Percentiles rank a stretch among this genome's conserved stretches.
These are phyloP conservation scores for Sechiopsis laciniata DNA, from an alignment of 306 rosid genomes.

Conservation along the genomic window DNA sequence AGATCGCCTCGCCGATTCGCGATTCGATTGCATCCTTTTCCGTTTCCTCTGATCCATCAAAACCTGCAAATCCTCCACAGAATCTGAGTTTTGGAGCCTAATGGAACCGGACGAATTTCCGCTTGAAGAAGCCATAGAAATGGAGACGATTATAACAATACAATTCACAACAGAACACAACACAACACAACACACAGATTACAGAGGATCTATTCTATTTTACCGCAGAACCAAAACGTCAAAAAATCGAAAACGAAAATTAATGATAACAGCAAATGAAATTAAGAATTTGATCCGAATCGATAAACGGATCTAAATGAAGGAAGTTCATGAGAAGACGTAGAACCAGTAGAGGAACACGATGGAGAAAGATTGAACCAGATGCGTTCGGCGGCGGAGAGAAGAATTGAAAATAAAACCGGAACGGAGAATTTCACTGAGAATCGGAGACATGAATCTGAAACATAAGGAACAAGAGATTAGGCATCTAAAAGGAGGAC, in stretches of 20 bases:
- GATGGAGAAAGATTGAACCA: constrained; percentile 90
- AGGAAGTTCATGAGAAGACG: constrained; percentile 54
- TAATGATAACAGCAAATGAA: not conserved
- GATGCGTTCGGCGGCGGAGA: constrained; percentile 71
- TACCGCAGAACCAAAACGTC: not conserved
- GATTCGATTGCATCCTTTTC: constrained; percentile 74
- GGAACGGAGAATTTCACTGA: constrained; percentile 85
- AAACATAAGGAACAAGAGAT: constrained; percentile 41
- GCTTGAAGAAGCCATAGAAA: constrained; percentile 58
- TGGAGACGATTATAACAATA: not conserved
- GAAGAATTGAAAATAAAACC: constrained; percentile 79
- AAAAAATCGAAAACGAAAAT: not conserved
- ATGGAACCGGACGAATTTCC: constrained; percentile 50
- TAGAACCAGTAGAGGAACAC: constrained; percentile 92
- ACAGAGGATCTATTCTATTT: not conserved
- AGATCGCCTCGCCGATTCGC: constrained; percentile 82
- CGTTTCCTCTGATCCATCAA: constrained; percentile 57
- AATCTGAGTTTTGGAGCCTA: constrained; percentile 45
- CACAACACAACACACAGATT: constrained; percentile 21
- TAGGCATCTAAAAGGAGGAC: constrained; percentile 7
- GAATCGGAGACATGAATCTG: constrained; percentile 84
- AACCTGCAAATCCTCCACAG: constrained; percentile 49
- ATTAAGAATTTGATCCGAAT: not conserved
- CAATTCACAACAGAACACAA: constrained; percentile 22
- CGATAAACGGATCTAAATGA: not conserved